Percentiles rank a stretch among this genome's conserved stretches.
These are phyloP conservation scores for Fusarium tupiense DNA, from an alignment of 2,329 filamentous ascomycete genomes.

Conservation along the genomic window DNA sequence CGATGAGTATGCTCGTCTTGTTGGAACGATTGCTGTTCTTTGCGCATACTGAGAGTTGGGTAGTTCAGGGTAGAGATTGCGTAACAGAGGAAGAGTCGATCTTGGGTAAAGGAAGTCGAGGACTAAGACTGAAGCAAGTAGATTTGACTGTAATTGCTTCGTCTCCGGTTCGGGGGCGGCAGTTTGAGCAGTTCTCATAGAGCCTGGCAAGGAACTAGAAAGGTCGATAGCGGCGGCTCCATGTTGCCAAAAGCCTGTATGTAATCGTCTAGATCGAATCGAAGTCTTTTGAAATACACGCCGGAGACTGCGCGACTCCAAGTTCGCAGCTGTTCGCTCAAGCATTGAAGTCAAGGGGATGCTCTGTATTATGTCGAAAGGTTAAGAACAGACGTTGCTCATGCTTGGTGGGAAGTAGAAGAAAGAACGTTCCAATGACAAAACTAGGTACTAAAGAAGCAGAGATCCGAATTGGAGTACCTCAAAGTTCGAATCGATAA, in stretches of 20 bases:
- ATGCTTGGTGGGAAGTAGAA: slow-evolving; percentile 37
- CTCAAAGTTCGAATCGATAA: neutral
- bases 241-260: slow-evolving; percentile 65
- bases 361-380: slow-evolving; percentile 26
- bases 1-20: slow-evolving; percentile 44
- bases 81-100: slow-evolving; percentile 55
- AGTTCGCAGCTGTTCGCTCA: slow-evolving; percentile 64
- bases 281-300: slow-evolving; percentile 58
- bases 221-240: slow-evolving; percentile 62
- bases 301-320: slow-evolving; percentile 66
- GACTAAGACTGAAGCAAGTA: slow-evolving; percentile 59
- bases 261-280: slow-evolving; percentile 56
- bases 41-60: slow-evolving; percentile 37
- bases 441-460: neutral
- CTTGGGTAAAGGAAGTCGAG: slow-evolving; percentile 67
- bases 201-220: slow-evolving; percentile 53
- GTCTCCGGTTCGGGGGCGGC: slow-evolving; percentile 37
- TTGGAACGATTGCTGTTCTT: slow-evolving; percentile 19
- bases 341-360: slow-evolving; percentile 57
- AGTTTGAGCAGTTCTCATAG: slow-evolving; percentile 41
- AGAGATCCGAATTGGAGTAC: slow-evolving; percentile 16
- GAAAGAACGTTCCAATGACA: neutral
- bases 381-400: slow-evolving; percentile 20
- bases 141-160: slow-evolving; percentile 39
- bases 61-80: slow-evolving; percentile 48